A percentile compares a stretch with the other conserved stretches of the same genome.
Evolutionary conservation across 2,329 filamentous ascomycete species (phyloP).

Genomic region (Trichoderma sp.): DNA sequence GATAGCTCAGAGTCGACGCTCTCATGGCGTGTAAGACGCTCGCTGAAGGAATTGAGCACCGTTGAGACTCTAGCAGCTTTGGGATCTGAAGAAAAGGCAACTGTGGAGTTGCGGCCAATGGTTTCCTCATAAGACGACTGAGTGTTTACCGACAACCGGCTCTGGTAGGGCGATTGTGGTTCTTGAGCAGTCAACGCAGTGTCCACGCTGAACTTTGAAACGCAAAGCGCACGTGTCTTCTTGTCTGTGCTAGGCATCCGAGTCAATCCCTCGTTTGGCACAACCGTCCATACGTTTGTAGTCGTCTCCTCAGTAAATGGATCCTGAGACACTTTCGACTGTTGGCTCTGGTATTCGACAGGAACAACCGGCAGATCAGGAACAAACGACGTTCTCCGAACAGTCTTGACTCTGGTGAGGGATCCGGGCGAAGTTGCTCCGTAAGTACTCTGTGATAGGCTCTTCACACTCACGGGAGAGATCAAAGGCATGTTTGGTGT

Average conservation of each 20-base stretch:
- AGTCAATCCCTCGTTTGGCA: slow-evolving; percentile 6
- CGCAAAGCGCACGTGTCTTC: slow-evolving; percentile 23
- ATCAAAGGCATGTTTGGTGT: not conserved
- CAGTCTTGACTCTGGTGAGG: slow-evolving; percentile 3
- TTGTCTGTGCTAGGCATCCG: not conserved
- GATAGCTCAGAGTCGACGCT: slow-evolving; percentile 14
- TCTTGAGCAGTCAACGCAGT: slow-evolving; percentile 30
- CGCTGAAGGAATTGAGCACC: slow-evolving; percentile 15
- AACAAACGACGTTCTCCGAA: slow-evolving; percentile 13
- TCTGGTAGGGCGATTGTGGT: not conserved
- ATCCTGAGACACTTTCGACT: not conserved
- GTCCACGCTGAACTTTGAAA: slow-evolving; percentile 39
- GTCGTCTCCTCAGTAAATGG: not conserved
- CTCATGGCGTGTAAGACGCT: slow-evolving; percentile 24
- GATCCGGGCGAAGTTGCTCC: slow-evolving; percentile 11
- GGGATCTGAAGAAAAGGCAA: slow-evolving; percentile 42
- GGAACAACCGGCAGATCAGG: slow-evolving; percentile 19
- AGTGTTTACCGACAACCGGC: slow-evolving; percentile 18
- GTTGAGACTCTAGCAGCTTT: slow-evolving; percentile 7
- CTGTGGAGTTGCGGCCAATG: slow-evolving; percentile 53
- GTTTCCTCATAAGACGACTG: slow-evolving; percentile 32
- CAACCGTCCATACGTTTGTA: slow-evolving; percentile 7
- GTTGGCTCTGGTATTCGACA: slow-evolving; percentile 8
- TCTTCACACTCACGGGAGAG: slow-evolving; percentile 12
- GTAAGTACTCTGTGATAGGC: slow-evolving; percentile 3